Conservation (phyloP, 441 rosid genomes). For the Brassica balearica region DNA sequence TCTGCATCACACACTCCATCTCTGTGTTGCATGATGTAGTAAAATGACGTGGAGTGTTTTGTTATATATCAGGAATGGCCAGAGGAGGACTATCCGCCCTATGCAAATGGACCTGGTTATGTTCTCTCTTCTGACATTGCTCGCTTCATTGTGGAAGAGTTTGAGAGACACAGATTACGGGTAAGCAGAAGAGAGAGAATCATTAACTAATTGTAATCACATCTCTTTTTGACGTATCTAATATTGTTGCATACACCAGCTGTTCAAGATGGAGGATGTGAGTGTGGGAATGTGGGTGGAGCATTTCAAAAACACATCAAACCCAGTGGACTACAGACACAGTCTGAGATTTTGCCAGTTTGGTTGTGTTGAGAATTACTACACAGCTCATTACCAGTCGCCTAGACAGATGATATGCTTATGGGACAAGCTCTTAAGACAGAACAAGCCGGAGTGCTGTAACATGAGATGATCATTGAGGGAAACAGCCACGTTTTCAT, state of each 20-base stretch:
- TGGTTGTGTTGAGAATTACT: conserved; percentile 87
- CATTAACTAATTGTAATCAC: not conserved
- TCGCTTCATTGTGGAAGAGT: conserved; percentile 69
- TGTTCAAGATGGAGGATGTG: conserved; percentile 99
- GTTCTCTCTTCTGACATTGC: conserved; percentile 85
- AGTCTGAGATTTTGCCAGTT: conserved; percentile 89
- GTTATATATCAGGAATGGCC: conserved; percentile 80
- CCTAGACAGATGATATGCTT: conserved; percentile 95
- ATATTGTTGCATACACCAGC: no score
- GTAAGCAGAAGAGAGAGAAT: conserved; percentile 42
- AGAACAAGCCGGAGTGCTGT: conserved; percentile 74
- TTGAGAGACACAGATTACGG: conserved; percentile 79
- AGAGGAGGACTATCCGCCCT: conserved; percentile 95
- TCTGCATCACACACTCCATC: conserved; percentile 25
- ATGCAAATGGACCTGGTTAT: conserved; percentile 97
- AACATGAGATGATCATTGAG: conserved; percentile 65
- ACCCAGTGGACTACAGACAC: conserved; percentile 76
- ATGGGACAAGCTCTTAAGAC: conserved; percentile 74
- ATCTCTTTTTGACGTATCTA: no score
- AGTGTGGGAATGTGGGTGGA: conserved; percentile 99
- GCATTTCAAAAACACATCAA: conserved; percentile 74
- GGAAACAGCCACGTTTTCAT: conserved; percentile 13
- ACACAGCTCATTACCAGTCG: conserved; percentile 95
- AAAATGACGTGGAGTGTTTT: not conserved
- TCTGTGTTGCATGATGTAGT: not conserved